These are phyloP conservation scores for Trichocladium antarcticum DNA, from an alignment of 495 filamentous ascomycete genomes.

Conservation along the genomic window DNA sequence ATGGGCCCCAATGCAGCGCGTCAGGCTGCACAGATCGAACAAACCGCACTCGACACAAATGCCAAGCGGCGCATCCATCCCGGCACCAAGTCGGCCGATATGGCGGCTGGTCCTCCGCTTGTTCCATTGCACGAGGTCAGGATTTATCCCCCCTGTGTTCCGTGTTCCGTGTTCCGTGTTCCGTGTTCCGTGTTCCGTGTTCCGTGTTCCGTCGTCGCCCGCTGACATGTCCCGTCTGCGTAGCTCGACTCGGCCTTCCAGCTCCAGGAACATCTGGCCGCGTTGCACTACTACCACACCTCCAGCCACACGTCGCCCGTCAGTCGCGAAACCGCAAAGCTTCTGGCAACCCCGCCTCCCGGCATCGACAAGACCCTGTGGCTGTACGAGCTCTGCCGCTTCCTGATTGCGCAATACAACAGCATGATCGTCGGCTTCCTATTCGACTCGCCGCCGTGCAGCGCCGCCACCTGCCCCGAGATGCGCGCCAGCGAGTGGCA, in stretches of 20 bases:
- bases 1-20: constrained; percentile 43
- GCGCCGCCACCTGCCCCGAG: constrained; percentile 76
- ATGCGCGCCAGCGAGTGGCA: constrained; percentile 99
- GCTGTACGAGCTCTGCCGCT: constrained; percentile 95
- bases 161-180: too few species aligned
- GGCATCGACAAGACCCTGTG: constrained; percentile 76
- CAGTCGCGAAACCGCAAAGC: constrained; percentile 55
- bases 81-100: constrained; percentile 79
- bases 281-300: constrained; percentile 73
- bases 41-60: constrained; percentile 42
- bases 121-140: constrained; percentile 71
- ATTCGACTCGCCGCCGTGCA: constrained; percentile 79
- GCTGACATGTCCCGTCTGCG: constrained; percentile 1
- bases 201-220: neutral
- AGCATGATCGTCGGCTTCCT: constrained; percentile 83
- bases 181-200: neutral
- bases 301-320: constrained; percentile 54
- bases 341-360: constrained; percentile 66
- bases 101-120: constrained; percentile 82
- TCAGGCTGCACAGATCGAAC: constrained; percentile 49
- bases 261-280: constrained; percentile 94
- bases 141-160: neutral
- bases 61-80: constrained; percentile 77
- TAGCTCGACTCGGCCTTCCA: constrained; percentile 93
- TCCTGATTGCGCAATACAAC: constrained; percentile 88